Evolutionary conservation across 1,139 yeast genomes (phyloP).

Genomic region (Debaryomycetaceae sp.): DNA sequence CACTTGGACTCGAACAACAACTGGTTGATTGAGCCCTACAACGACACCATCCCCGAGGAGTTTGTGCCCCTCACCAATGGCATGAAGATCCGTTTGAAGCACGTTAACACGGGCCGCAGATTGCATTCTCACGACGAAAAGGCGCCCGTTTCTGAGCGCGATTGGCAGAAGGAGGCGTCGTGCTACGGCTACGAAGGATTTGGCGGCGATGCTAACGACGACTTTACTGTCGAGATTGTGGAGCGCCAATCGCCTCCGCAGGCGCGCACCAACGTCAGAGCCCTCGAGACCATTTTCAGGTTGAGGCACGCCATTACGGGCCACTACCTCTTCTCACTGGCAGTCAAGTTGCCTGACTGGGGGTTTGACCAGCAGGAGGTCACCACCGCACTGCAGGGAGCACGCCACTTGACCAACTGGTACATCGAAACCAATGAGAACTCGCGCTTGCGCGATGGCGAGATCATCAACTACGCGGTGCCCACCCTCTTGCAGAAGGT

Average conservation of each 20-base stretch:
- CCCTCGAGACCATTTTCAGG: constrained; percentile 81
- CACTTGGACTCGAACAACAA: constrained; percentile 85
- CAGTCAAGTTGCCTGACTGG: constrained; percentile 87
- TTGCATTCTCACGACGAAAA: constrained; percentile 95
- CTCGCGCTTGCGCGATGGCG: constrained; percentile 20
- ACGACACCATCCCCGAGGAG: constrained; percentile 40
- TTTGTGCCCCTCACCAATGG: constrained; percentile 71
- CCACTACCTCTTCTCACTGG: constrained; percentile 82
- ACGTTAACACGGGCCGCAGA: constrained; percentile 66
- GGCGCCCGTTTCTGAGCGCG: constrained; percentile 87
- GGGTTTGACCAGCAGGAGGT: constrained; percentile 97
- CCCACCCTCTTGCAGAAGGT: constrained; percentile 69
- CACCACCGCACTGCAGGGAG: constrained; percentile 82
- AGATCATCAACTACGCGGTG: constrained; percentile 51
- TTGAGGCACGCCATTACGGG: constrained; percentile 89
- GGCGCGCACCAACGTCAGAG: constrained; percentile 63
- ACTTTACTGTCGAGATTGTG: constrained; percentile 85
- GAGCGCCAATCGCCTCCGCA: constrained; percentile 48
- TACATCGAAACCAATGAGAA: constrained; percentile 77
- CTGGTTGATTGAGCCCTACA: constrained; percentile 75
- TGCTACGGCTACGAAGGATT: constrained; percentile 91
- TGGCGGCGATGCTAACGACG: constrained; percentile 93
- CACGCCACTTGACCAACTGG: constrained; percentile 74
- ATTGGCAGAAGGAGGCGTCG: constrained; percentile 94
- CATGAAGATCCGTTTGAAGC: constrained; percentile 73